Conservation (phyloP, 257 asterid species). For the Solanum sejunctum region DNA sequence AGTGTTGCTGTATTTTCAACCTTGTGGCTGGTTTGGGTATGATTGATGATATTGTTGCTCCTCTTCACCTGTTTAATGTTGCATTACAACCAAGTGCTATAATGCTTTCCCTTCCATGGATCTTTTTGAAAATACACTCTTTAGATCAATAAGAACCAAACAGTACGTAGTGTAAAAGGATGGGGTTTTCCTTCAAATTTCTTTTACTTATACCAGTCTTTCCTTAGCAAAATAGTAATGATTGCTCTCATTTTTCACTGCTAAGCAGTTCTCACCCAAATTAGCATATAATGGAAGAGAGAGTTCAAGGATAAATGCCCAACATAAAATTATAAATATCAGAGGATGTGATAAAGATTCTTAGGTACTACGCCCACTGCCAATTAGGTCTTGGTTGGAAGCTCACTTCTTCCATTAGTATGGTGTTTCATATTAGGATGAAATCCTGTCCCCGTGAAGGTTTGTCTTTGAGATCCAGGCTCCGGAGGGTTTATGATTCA, state of each 20-base stretch:
- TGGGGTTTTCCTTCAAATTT: neutral
- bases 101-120: neutral
- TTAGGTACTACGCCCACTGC: neutral
- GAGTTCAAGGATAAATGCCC: neutral
- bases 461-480: neutral
- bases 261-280: neutral
- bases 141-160: neutral
- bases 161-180: neutral
- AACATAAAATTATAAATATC: neutral
- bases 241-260: neutral
- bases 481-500: neutral
- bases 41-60: slow-evolving; percentile 1
- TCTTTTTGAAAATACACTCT: neutral
- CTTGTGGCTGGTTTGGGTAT: slow-evolving; percentile 99
- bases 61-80: neutral
- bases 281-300: neutral
- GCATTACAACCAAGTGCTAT: neutral
- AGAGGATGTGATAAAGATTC: neutral
- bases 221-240: neutral
- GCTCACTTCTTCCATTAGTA: neutral
- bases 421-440: neutral
- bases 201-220: neutral
- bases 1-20: slow-evolving; percentile 90
- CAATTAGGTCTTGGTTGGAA: neutral
- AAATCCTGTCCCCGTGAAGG: neutral